Base-by-base conservation (phyloP, 805 yeast genomes). In the Metschnikowia cerradonensis region DNA sequence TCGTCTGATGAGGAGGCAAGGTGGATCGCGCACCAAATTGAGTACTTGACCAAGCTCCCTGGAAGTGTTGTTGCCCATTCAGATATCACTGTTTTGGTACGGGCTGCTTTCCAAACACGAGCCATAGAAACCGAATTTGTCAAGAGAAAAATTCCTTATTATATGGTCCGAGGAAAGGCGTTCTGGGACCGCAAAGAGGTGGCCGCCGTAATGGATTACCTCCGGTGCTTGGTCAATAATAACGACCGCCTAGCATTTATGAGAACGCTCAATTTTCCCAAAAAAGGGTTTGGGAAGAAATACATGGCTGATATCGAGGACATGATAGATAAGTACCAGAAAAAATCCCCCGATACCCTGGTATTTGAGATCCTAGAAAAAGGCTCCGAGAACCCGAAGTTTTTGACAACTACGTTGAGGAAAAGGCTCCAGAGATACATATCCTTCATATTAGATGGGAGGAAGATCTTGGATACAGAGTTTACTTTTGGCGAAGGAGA, bases 121-220 rank as follows among this genome's bases (percentile, higher is more conserved):
- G 73, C 67, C 3, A 69, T 90, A 7, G 97, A 90, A 61, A 77
- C 76, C 32, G 86, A 81, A 17, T 67, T 92, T 22, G 72, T 80
- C 1, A 73, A 68, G 44, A 64, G 67, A 2, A 70, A 78, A 3
- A 76, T 90, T 2, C 90, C 94, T 0, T 87, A 88, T 59, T 67
- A 69, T 7, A 77, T 90, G 51, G 73, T 86, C 0, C 83, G 84
- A 47, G 97, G 97, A 0, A 74, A 73, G 41, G 84, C 90, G 1
- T 88, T 90, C 60, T 88, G 95, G 92, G 89, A 86, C 38, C 66
- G 85, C 38, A 80, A 79, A 50, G 96, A 88, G 60, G 83, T 89
- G 14, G 71, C 74, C 20, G 67, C 80, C 0, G 74, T 88, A 51
- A 53, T 90, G 40, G 87, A 85, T 60, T 82, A 83, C 56, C 61